phyloP scores from a whole-genome alignment of 2,329 filamentous ascomycete species.

The Bipolaris sorokiniana region DNA sequence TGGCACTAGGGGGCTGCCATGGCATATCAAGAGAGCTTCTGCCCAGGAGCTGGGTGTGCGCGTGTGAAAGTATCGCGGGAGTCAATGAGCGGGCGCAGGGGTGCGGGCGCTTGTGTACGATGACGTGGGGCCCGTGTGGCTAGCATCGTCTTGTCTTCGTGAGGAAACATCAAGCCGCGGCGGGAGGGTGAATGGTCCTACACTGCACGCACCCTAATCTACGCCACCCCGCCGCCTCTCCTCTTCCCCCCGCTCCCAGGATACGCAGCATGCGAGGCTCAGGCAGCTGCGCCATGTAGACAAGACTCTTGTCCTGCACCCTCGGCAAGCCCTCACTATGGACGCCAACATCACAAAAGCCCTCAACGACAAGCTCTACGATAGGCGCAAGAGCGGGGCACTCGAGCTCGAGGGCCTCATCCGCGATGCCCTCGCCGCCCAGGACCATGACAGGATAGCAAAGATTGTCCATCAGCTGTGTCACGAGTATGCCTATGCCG shows the following conservation, averaged over 20 bases:
- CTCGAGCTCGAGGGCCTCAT: slow-evolving; percentile 93
- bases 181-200: slow-evolving; percentile 3
- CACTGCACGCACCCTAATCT: slow-evolving; percentile 3
- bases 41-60: slow-evolving; percentile 16
- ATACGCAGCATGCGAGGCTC: slow-evolving; percentile 14
- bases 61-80: not conserved
- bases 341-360: slow-evolving; percentile 87
- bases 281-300: slow-evolving; percentile 37
- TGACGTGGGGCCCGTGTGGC: slow-evolving; percentile 33
- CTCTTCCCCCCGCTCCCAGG: not conserved
- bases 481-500: slow-evolving; percentile 96
- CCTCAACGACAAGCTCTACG: slow-evolving; percentile 97
- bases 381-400: slow-evolving; percentile 95
- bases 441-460: slow-evolving; percentile 80
- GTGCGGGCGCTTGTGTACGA: slow-evolving; percentile 24
- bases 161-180: slow-evolving; percentile 15
- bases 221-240: not conserved
- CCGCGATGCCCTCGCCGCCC: slow-evolving; percentile 76
- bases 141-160: slow-evolving; percentile 3
- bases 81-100: slow-evolving; percentile 19
- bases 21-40: slow-evolving; percentile 9
- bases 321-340: slow-evolving; percentile 60
- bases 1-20: not conserved
- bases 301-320: slow-evolving; percentile 10
- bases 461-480: slow-evolving; percentile 95